Conservation (phyloP, 1,284 basidiomycete genomes). For the Microbotryum lychnidis-dioicae region DNA sequence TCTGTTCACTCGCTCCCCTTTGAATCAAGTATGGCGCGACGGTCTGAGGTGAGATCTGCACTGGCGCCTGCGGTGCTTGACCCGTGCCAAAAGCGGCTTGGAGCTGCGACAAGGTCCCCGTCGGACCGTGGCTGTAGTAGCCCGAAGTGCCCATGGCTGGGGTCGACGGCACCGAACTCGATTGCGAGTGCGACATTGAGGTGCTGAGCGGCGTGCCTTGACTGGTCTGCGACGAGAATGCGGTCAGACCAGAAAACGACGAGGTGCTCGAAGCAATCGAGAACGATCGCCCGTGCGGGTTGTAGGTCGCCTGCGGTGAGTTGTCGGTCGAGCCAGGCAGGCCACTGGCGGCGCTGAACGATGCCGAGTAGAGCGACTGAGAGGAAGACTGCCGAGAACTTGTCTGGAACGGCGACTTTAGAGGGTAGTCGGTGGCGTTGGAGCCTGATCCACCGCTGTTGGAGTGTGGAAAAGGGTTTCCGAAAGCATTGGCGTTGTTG, state of each 20-base stretch:
- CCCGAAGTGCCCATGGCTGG: slow-evolving; percentile 3
- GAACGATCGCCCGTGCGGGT: slow-evolving; percentile 25
- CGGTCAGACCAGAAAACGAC: slow-evolving; percentile 28
- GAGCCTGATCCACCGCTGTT: no score
- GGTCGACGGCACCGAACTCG: slow-evolving; percentile 25
- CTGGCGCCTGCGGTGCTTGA: no score
- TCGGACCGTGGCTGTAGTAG: slow-evolving; percentile 13
- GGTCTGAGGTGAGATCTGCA: no score
- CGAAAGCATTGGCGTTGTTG: slow-evolving; percentile 1
- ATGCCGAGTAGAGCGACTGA: slow-evolving; percentile 9
- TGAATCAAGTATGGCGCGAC: no score
- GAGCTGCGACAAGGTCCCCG: slow-evolving; percentile 9
- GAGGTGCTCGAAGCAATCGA: slow-evolving; percentile 29
- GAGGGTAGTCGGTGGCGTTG: no score
- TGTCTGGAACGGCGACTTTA: background rate
- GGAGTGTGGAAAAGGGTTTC: background rate
- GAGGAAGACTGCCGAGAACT: background rate
- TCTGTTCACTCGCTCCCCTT: no score
- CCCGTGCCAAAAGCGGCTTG: slow-evolving; percentile 8
- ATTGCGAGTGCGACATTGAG: slow-evolving; percentile 20
- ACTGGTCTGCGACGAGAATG: slow-evolving; percentile 18
- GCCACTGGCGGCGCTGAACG: slow-evolving; percentile 8
- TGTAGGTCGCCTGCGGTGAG: slow-evolving; percentile 13
- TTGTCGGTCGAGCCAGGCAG: slow-evolving; percentile 1
- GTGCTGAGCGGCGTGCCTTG: slow-evolving; percentile 23